Conservation (phyloP, 208 protist genomes). For the Naegleria fowleri region DNA sequence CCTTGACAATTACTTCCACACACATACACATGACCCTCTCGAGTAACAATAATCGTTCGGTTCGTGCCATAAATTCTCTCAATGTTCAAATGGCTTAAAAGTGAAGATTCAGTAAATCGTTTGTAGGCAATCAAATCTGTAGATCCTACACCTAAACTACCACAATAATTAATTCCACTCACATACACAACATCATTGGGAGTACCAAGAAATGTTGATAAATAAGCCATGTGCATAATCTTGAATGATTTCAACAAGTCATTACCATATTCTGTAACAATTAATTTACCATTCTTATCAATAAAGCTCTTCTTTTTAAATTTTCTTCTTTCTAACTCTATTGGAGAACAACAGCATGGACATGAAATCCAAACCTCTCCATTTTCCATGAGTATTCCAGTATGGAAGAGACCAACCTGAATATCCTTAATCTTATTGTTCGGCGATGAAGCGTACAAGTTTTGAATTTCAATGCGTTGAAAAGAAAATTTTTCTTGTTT, state of each 20-base stretch:
- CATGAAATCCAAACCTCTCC: neutral
- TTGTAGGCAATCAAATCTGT: neutral
- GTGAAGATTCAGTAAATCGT: neutral
- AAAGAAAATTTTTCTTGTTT: neutral
- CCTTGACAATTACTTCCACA: neutral
- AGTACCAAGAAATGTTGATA: neutral
- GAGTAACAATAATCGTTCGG: neutral
- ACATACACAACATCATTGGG: neutral
- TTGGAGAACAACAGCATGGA: neutral
- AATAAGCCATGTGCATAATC: neutral
- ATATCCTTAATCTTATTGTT: neutral
- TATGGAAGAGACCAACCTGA: neutral
- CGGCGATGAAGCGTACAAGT: neutral
- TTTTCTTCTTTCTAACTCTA: neutral
- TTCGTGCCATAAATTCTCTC: slow-evolving; percentile 1
- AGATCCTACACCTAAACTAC: neutral
- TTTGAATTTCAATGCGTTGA: neutral
- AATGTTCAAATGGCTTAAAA: neutral
- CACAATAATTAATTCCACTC: neutral
- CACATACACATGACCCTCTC: neutral
- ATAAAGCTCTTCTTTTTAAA: slow-evolving; percentile 12
- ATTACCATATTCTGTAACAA: neutral
- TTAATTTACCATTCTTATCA: neutral
- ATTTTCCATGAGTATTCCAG: neutral
- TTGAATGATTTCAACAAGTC: neutral